Percentiles rank a stretch among this genome's conserved stretches.
Conservation (phyloP, 2,329 filamentous ascomycete species). For the Aspergillus cejpii region DNA sequence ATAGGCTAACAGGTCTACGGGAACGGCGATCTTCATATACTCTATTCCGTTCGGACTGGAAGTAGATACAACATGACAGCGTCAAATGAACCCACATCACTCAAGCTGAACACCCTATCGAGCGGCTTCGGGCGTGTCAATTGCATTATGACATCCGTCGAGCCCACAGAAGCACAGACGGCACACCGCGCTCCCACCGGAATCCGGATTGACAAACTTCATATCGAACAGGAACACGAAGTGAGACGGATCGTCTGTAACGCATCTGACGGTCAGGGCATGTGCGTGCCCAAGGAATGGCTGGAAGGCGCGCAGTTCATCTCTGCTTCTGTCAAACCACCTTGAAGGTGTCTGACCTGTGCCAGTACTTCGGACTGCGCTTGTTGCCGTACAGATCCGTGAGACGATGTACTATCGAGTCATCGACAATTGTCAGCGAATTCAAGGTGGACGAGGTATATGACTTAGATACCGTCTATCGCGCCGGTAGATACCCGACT, state of each 20-base stretch:
- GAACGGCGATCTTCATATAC: background rate
- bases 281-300: background rate
- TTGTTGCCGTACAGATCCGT: background rate
- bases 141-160: background rate
- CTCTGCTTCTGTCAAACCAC: background rate
- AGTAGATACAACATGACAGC: too few relatives aligned
- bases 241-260: background rate
- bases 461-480: background rate
- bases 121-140: background rate
- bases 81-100: too few relatives aligned
- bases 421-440: background rate
- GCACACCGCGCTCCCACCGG: background rate
- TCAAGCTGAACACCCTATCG: background rate
- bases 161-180: background rate
- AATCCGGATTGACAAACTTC: background rate
- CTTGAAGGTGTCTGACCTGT: background rate
- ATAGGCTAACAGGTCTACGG: conserved; percentile 5
- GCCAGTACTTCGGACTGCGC: background rate
- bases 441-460: background rate
- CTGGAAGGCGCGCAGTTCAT: background rate
- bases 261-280: background rate
- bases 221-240: background rate
- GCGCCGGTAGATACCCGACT: background rate
- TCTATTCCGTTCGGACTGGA: too few relatives aligned
- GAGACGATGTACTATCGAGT: background rate